phyloP scores from a whole-genome alignment of 208 protist species.

The Vickermania ingenoplastis region DNA sequence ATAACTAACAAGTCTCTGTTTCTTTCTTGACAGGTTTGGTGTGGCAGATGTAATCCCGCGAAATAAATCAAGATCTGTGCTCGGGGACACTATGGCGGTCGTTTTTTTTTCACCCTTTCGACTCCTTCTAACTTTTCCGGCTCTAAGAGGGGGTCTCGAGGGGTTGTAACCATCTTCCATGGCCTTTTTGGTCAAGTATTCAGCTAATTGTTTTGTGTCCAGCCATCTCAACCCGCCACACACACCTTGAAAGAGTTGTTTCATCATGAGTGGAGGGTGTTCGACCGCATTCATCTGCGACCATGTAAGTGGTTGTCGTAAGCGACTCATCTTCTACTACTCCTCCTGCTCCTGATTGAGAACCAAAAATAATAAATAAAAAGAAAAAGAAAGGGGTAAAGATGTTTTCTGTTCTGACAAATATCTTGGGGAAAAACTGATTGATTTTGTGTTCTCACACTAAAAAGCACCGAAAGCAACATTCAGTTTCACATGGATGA shows the following conservation, averaged over 20 bases:
- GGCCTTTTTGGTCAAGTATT: conserved; percentile 59
- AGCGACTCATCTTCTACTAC: conserved; percentile 30
- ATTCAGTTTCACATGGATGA: conserved; percentile 7
- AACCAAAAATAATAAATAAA: neutral
- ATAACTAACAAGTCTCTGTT: conserved; percentile 54
- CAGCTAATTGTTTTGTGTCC: conserved; percentile 50
- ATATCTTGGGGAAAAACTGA: no score
- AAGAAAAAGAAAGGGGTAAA: neutral
- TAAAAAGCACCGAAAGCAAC: no score
- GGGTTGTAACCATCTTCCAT: conserved; percentile 55
- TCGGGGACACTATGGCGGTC: conserved; percentile 17
- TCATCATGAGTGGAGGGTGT: conserved; percentile 85
- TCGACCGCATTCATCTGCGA: conserved; percentile 54
- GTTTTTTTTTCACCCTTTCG: neutral
- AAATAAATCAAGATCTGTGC: neutral
- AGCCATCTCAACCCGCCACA: conserved; percentile 74
- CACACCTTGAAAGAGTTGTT: conserved; percentile 65
- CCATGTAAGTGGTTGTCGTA: conserved; percentile 62
- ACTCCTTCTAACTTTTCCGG: conserved; percentile 5
- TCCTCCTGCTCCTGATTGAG: neutral
- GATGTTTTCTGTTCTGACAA: neutral
- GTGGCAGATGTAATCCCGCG: conserved; percentile 4
- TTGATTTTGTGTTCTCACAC: no score
- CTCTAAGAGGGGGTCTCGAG: conserved; percentile 5
- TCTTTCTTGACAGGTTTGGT: conserved; percentile 11